Base-by-base conservation (phyloP, 257 asterid species). In the Dorcoceras hygrometricum region DNA sequence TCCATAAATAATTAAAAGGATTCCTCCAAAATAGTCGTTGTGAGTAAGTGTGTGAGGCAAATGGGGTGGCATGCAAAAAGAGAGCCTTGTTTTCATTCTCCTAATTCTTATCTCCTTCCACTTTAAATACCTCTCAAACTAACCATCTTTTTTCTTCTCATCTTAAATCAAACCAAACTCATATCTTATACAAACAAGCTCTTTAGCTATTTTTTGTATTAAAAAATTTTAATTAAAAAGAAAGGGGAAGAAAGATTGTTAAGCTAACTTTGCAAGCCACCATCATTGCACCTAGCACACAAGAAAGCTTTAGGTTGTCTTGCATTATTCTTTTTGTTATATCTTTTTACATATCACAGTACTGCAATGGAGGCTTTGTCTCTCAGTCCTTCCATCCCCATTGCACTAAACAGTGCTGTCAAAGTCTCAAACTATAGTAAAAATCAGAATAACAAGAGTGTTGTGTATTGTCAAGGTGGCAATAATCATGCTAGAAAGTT, bases 161-260 rank as follows among this genome's bases (percentile, higher is more conserved):
- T 73, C 85, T 86, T 78, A 79, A 71, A 75, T 75, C 81, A 59
- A 71, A 88, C 98, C 91, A 85, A 88, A 85, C 88, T 73, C 84
- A 54, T 65, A 75, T 80, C 84, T 73, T 82, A 77, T 76, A 72
- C 80, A 78, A 76, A 67, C 74, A 76, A 62, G 83, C 81, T 86
- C n/a, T 83, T 82, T 76, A 23, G 75, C 91, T 79, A 46, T 77
- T 62, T 73, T 79, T 32, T 25, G 53, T 46, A 18, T 46, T 46
- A 46, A 46, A 46, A 43, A 11, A 43, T 63, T 66, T 28, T 43
- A 53, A 11, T 28, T 16, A 62, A 23, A 5, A 31, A 29, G 31
- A 48, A 27, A 28, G 20, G 4, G 7, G 34, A 6, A 29, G 0
- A 53, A 68, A 24, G 53, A 71, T 61, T 73, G 81, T 62, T 70